Evolutionary conservation across 371 early-diverging fungal species (phyloP), one percentile per base, ranked within the genome.

Genomic region (Haplosporangium sp.): DNA sequence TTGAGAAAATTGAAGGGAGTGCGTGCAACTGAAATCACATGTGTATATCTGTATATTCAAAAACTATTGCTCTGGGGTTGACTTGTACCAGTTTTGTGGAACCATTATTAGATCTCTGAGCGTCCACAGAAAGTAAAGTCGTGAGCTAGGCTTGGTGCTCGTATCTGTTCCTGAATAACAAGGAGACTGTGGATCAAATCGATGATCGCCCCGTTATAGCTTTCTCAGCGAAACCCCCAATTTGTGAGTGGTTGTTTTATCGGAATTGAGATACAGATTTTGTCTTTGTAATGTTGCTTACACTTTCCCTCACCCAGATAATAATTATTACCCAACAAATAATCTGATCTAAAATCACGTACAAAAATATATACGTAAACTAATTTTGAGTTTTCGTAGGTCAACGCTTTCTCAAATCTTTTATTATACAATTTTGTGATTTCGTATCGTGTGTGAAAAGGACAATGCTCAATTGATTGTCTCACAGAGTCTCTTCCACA

Each of bases 401-500:
- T 27, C 27, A 27, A 27, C 27, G 27, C 27, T 27, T 27, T 27
- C 27, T 27, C 27, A 27, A 27, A 27, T 27, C 27, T 45, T 45
- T 45, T 45, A 45, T 45, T 45, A 15, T 45, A 45, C 45, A 45
- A 6, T 50, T 50, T 50, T 50, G 50, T n/a, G n/a, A 15, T n/a
- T n/a, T 45, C 45, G 45, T 15, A 50, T 15, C 1, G 4, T 50
- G 7, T 6, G n/a, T 3, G n/a, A n/a, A n/a, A n/a, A n/a, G n/a
- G 6, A 17, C 40, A 27, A 15, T 4, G 38, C 1, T 27, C 17
- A 39, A 40, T 27, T 19, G 17, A 3, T 59, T 15, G 17, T 2
- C 63, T 71, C 57, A 81, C 42, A 81, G 52, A 1, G 52, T 68
- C 9, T 81, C 81, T 50, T 81, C 81, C 20, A 81, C 57, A 66